Conservation (phyloP, 2,329 filamentous ascomycete species). For the Apiospora marii region DNA sequence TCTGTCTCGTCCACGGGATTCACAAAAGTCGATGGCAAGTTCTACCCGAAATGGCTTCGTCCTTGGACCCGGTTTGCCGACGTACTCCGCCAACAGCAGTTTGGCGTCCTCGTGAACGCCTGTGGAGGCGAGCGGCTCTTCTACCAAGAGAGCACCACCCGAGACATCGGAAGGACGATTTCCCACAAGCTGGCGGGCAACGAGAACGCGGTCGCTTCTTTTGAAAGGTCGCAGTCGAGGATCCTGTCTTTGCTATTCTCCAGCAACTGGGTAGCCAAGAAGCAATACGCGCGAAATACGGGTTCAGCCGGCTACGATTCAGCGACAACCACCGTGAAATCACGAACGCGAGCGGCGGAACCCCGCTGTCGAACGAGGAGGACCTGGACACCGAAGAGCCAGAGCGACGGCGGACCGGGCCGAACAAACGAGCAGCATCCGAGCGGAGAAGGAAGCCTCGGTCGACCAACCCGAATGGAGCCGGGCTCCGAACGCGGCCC, state of each 20-base stretch:
- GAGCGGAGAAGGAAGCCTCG: slow-evolving; percentile 24
- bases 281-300: no score
- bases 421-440: slow-evolving; percentile 29
- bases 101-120: slow-evolving; percentile 28
- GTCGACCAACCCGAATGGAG: slow-evolving; percentile 27
- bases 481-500: slow-evolving; percentile 8
- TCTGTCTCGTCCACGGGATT: slow-evolving; percentile 26
- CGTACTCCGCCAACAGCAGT: slow-evolving; percentile 26
- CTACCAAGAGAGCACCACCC: slow-evolving; percentile 25
- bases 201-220: slow-evolving; percentile 21
- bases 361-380: neutral
- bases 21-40: slow-evolving; percentile 32
- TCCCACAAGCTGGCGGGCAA: slow-evolving; percentile 21
- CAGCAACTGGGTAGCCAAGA: neutral
- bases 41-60: slow-evolving; percentile 33
- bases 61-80: slow-evolving; percentile 30
- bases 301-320: no score
- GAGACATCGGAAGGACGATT: slow-evolving; percentile 8
- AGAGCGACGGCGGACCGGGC: slow-evolving; percentile 26
- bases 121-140: slow-evolving; percentile 30
- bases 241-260: slow-evolving; percentile 28
- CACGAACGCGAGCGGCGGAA: slow-evolving; percentile 5
- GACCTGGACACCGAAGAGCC: slow-evolving; percentile 23
- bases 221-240: slow-evolving; percentile 27
- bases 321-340: slow-evolving; percentile 28